Conservation (phyloP, 2,329 filamentous ascomycete genomes). For the Botrytis cinerea region DNA sequence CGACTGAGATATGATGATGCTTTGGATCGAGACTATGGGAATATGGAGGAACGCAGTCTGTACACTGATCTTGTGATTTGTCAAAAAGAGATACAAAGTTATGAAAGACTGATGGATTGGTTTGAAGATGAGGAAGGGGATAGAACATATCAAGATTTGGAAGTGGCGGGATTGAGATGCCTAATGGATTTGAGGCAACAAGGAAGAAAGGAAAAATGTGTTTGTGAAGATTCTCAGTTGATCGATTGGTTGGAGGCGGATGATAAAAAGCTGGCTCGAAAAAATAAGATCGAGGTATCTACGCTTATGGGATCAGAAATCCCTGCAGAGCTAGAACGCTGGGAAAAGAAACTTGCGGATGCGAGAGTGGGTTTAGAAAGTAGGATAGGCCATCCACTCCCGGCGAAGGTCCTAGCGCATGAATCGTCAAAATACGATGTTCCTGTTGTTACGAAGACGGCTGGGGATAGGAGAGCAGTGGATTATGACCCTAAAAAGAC, state of each 20-base stretch:
- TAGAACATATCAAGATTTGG: not conserved
- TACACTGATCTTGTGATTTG: not conserved
- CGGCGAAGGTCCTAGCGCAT: not conserved
- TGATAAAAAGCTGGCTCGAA: not conserved
- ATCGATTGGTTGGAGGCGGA: not conserved
- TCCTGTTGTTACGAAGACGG: not conserved
- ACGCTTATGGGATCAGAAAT: not conserved
- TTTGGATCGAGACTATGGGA: not conserved
- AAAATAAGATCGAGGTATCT: not conserved
- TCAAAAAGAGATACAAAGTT: not conserved
- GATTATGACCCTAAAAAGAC: not conserved
- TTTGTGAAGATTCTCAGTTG: not conserved
- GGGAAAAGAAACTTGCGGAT: not conserved
- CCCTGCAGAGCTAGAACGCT: not conserved
- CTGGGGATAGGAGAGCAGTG: not conserved
- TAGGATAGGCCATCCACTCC: not conserved
- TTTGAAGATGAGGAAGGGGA: not conserved
- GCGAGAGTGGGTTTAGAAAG: not conserved
- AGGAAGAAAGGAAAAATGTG: not conserved
- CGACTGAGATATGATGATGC: not conserved
- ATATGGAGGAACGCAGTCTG: not conserved
- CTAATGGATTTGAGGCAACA: not conserved
- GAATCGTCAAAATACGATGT: not conserved
- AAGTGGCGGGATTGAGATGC: not conserved
- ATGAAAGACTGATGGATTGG: not conserved